These are phyloP conservation scores for Alternaria ethzedia DNA, from an alignment of 2,329 filamentous ascomycete genomes.

Conservation along the genomic window DNA sequence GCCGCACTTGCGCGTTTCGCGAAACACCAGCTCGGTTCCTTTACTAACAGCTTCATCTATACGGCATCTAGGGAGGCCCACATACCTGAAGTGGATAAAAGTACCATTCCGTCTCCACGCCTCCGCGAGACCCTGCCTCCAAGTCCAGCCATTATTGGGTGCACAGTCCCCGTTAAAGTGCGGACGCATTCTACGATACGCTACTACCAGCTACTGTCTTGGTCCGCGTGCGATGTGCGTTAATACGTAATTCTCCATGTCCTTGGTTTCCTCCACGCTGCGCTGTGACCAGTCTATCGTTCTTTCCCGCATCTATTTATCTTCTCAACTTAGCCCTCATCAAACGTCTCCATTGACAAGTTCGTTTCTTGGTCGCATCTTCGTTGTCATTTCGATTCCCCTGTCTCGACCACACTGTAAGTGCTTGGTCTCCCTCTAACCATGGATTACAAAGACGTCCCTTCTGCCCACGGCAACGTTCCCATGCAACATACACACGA, in stretches of 20 bases:
- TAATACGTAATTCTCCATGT: slow-evolving; percentile 21
- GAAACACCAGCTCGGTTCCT: not conserved
- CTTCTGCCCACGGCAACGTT: slow-evolving; percentile 15
- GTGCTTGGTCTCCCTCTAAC: slow-evolving; percentile 12
- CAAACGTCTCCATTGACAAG: not conserved
- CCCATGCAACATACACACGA: slow-evolving; percentile 18
- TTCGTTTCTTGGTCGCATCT: not conserved
- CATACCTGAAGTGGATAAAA: slow-evolving; percentile 22
- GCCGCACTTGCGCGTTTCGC: not conserved
- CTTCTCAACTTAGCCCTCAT: not conserved
- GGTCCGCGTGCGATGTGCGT: not conserved
- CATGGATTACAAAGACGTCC: slow-evolving; percentile 25
- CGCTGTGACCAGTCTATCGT: slow-evolving; percentile 2
- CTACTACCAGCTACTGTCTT: slow-evolving; percentile 15
- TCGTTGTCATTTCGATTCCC: not conserved
- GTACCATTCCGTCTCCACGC: slow-evolving; percentile 22
- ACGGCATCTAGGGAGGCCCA: slow-evolving; percentile 16
- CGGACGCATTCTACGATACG: slow-evolving; percentile 3
- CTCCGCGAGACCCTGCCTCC: slow-evolving; percentile 9
- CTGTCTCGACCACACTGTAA: slow-evolving; percentile 2
- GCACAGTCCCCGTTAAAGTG: slow-evolving; percentile 4
- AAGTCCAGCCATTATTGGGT: slow-evolving; percentile 13
- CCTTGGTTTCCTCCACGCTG: slow-evolving; percentile 5
- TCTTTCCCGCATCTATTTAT: not conserved
- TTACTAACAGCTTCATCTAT: slow-evolving; percentile 14